phyloP scores from a whole-genome alignment of 805 yeast species.

The Zygosaccharomyces bisporus region DNA sequence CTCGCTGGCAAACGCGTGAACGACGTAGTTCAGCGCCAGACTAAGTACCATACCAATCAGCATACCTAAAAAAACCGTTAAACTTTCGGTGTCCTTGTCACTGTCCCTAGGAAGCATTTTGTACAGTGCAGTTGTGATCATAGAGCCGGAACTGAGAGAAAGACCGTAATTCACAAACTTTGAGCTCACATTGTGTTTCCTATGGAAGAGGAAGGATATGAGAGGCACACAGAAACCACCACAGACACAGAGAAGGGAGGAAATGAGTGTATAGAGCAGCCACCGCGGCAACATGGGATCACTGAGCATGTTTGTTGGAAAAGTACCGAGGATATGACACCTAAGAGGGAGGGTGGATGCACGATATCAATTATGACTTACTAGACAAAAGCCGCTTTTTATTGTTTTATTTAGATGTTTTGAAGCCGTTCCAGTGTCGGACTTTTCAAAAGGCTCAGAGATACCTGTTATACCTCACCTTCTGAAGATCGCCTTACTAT shows the following conservation, averaged over 20 bases:
- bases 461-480: background rate
- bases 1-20: slow-evolving; percentile 75
- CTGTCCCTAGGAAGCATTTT: slow-evolving; percentile 62
- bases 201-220: slow-evolving; percentile 19
- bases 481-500: background rate
- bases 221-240: slow-evolving; percentile 64
- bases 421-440: background rate
- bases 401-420: too few relatives aligned
- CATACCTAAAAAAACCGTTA: slow-evolving; percentile 44
- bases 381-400: too few relatives aligned
- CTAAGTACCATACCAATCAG: slow-evolving; percentile 61
- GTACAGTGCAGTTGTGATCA: slow-evolving; percentile 72
- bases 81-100: slow-evolving; percentile 40
- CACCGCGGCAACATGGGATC: slow-evolving; percentile 28
- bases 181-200: slow-evolving; percentile 38
- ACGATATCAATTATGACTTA: too few relatives aligned
- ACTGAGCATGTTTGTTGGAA: background rate
- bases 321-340: background rate
- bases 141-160: slow-evolving; percentile 76
- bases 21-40: slow-evolving; percentile 52
- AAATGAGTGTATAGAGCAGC: slow-evolving; percentile 43
- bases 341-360: too few relatives aligned
- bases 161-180: slow-evolving; percentile 69
- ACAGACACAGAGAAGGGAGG: slow-evolving; percentile 64
- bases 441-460: too few relatives aligned